Evolutionary conservation across 257 asterid species (phyloP).

Genomic region (Solanum gandarillasii): DNA sequence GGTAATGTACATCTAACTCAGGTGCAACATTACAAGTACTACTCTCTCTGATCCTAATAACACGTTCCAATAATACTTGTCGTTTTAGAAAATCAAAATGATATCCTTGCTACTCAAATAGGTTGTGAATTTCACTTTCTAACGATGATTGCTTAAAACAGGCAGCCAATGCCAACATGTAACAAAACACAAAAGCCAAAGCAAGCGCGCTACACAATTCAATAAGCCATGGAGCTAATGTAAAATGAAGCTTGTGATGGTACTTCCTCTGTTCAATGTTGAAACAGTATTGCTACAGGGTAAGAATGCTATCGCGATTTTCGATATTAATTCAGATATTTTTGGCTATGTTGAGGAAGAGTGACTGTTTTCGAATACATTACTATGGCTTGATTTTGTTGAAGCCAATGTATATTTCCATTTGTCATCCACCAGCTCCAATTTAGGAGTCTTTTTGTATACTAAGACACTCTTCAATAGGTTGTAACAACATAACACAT

Average conservation of each 20-base stretch:
- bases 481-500: neutral
- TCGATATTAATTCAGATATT: neutral
- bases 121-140: neutral
- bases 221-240: neutral
- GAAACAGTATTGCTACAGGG: neutral
- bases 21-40: neutral
- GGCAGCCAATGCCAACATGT: conserved; percentile 1
- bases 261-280: neutral
- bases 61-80: neutral
- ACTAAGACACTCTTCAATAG: neutral
- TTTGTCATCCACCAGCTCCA: neutral
- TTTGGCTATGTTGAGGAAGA: neutral
- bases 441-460: neutral
- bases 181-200: neutral
- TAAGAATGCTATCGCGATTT: neutral
- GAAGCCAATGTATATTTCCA: neutral
- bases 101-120: neutral
- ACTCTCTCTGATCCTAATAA: neutral
- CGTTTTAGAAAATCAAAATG: neutral
- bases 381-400: neutral
- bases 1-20: conserved; percentile 20
- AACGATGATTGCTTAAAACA: neutral
- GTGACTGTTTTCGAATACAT: neutral
- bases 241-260: neutral
- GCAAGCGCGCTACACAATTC: neutral